Evolutionary conservation across 768 basidiomycete genomes (phyloP).

Genomic region (Suillus fuscotomentosus): DNA sequence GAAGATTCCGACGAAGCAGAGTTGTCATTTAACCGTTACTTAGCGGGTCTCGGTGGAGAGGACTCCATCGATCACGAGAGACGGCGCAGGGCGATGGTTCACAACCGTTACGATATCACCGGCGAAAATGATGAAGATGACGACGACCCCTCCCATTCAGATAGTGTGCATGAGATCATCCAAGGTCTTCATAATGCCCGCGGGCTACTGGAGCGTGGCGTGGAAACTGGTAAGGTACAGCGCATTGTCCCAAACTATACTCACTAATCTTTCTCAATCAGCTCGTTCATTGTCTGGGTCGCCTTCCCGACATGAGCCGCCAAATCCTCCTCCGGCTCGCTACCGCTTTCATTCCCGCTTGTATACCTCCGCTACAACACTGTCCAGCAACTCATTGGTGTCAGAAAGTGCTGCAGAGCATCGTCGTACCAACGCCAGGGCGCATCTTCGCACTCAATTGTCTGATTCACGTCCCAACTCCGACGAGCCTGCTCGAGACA

Average conservation of each 20-base stretch:
- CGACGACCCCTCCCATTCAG: not conserved
- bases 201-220: constrained; percentile 1
- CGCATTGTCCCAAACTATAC: too few species aligned
- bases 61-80: not conserved
- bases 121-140: not conserved
- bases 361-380: constrained; percentile 22
- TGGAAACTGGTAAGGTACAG: constrained; percentile 1
- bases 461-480: constrained; percentile 16
- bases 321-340: not conserved
- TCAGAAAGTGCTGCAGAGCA: constrained; percentile 45
- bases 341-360: constrained; percentile 14
- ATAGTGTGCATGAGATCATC: not conserved
- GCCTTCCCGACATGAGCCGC: not conserved
- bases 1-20: not conserved
- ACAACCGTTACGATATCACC: not conserved
- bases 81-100: not conserved
- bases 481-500: constrained; percentile 18
- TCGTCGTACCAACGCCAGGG: constrained; percentile 36
- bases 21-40: not conserved
- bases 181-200: constrained; percentile 4
- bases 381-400: constrained; percentile 39
- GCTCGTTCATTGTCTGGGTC: constrained; percentile 3
- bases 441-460: constrained; percentile 28
- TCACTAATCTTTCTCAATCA: not conserved
- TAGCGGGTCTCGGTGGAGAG: not conserved